Evolutionary conservation across 805 yeast species (phyloP).

Genomic region (Zygosaccharomyces bisporus): DNA sequence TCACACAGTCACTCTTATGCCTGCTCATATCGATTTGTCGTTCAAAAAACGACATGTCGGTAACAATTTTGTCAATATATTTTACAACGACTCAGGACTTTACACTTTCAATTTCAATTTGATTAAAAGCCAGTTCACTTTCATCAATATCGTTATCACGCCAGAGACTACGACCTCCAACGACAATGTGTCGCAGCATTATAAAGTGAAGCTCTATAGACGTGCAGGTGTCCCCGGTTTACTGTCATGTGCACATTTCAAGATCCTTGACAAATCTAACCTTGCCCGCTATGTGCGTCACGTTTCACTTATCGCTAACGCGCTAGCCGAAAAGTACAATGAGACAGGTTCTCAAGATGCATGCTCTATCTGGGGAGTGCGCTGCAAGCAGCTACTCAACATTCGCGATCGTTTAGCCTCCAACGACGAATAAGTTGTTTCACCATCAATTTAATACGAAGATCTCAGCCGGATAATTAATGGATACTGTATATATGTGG

Average conservation of each 20-base stretch:
- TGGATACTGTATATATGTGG: no score
- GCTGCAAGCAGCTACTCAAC: slow-evolving; percentile 13
- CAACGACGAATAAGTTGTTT: neutral
- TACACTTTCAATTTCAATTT: slow-evolving; percentile 57
- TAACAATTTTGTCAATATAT: slow-evolving; percentile 75
- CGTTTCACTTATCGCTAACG: slow-evolving; percentile 59
- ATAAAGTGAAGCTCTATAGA: slow-evolving; percentile 60
- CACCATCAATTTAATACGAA: no score
- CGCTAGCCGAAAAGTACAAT: slow-evolving; percentile 75
- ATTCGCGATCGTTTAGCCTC: slow-evolving; percentile 10
- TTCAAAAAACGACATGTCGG: slow-evolving; percentile 83
- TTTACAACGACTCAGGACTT: slow-evolving; percentile 68
- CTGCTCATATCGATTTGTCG: slow-evolving; percentile 43
- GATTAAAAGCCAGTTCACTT: slow-evolving; percentile 76
- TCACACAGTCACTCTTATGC: slow-evolving; percentile 84
- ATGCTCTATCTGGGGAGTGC: slow-evolving; percentile 23
- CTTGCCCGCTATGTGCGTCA: slow-evolving; percentile 65
- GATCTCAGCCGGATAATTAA: no score
- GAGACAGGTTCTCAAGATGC: slow-evolving; percentile 17
- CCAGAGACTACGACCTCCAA: slow-evolving; percentile 43
- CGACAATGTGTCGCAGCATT: slow-evolving; percentile 35
- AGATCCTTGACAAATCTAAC: slow-evolving; percentile 57
- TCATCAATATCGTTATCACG: slow-evolving; percentile 71
- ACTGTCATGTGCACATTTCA: slow-evolving; percentile 71
- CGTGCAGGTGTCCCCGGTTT: slow-evolving; percentile 71